Evolutionary conservation across 1,139 yeast genomes (phyloP), one percentile per base, ranked within the genome.

Genomic region (Spencermartinsiella ligniputridi): DNA sequence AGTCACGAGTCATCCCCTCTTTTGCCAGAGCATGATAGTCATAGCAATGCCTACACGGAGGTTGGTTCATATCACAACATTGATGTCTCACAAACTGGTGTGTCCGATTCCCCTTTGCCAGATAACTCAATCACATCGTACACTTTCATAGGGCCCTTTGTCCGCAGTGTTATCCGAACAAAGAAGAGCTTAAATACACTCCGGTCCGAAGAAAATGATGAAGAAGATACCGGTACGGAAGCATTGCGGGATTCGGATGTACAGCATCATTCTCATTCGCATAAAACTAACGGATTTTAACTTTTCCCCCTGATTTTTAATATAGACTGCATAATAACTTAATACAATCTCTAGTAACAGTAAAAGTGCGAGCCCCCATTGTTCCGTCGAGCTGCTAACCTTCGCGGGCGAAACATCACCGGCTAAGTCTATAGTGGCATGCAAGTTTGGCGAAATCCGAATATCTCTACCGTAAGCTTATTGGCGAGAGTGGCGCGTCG

Each of bases 141-240:
- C 18, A 21, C 40, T 24, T 37, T 37, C 16, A 16, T 40, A 8
- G 43, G 43, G n/a, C 43, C 43, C 3, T 35, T 40, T 19, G 15
- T 40, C 17, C 21, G 43, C 9, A 35, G 35, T 12, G 35, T 40
- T 8, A 11, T 40, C 13, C 21, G 24, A 8, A 35, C 42, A 12
- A 32, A 22, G 34, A 32, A 24, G 17, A 39, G 42, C 38, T 11
- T 32, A 3, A 27, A 27, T n/a, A 27, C 32, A 5, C 20, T 22
- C 18, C 16, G 44, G n/a, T 27, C 32, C 4, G n/a, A 36, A 9
- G 41, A 39, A 2, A 22, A 33, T 15, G 39, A 37, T 8, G 38
- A 37, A 17, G 49, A 41, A 5, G 44, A 40, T 9, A 33, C 41
- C 33, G 46, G 40, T 38, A 42, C 35, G 35, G 47, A 60, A 54